Evolutionary conservation across 495 filamentous ascomycete species (phyloP).

Genomic region (Aspergillus wentii): DNA sequence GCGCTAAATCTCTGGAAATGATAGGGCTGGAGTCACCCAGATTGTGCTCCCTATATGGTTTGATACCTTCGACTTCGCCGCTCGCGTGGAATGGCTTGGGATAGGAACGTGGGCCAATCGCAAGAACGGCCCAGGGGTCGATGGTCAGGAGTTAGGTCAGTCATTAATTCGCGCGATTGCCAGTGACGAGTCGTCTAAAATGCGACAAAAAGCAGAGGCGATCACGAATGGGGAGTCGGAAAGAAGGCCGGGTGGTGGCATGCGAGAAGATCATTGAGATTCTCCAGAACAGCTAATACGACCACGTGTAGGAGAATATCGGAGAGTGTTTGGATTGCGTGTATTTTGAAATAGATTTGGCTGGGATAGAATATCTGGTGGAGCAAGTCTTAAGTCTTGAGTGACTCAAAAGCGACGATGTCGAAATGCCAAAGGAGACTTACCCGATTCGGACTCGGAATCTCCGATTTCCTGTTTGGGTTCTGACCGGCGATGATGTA

Average conservation of each 20-base stretch:
- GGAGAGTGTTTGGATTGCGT: too few relatives aligned
- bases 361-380: too few relatives aligned
- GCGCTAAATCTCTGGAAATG: not conserved
- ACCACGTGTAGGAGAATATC: too few relatives aligned
- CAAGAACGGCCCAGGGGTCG: slow-evolving; percentile 8
- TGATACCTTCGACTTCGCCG: slow-evolving; percentile 37
- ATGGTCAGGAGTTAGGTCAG: slow-evolving; percentile 13
- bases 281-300: too few relatives aligned
- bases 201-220: slow-evolving; percentile 9
- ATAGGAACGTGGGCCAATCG: slow-evolving; percentile 37
- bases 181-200: slow-evolving; percentile 2
- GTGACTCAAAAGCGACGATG: too few relatives aligned
- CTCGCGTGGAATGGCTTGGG: slow-evolving; percentile 30
- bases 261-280: slow-evolving; percentile 20
- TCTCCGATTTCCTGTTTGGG: too few relatives aligned
- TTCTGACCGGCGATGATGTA: too few relatives aligned
- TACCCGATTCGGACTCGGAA: too few relatives aligned
- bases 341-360: too few relatives aligned
- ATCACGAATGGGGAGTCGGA: slow-evolving; percentile 10
- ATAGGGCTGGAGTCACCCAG: slow-evolving; percentile 39
- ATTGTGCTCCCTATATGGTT: slow-evolving; percentile 38
- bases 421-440: too few relatives aligned
- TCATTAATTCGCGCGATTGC: slow-evolving; percentile 14
- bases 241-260: slow-evolving; percentile 17
- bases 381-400: too few relatives aligned